phyloP scores from a whole-genome alignment of 495 filamentous ascomycete species.

The Neurospora tetraspora region DNA sequence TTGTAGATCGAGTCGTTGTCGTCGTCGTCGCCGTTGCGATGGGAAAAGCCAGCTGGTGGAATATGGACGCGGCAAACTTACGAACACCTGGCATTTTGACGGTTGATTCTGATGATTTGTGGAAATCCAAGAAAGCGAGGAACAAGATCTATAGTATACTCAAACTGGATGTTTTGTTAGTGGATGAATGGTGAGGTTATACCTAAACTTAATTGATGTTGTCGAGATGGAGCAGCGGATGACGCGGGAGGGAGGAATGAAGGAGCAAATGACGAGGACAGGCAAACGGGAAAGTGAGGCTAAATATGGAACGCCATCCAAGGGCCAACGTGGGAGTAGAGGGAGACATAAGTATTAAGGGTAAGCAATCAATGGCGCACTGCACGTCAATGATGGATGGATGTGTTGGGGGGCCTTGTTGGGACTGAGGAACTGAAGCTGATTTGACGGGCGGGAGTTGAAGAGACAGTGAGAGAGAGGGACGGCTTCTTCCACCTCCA shows the following conservation, averaged over 20 bases:
- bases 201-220: neutral
- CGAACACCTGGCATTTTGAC: conserved; percentile 11
- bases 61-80: conserved; percentile 1
- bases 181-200: neutral
- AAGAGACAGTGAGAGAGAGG: neutral
- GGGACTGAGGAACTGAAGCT: neutral
- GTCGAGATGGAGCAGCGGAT: neutral
- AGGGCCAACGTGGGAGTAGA: neutral
- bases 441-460: neutral
- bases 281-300: neutral
- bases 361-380: neutral
- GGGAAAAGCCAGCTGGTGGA: neutral
- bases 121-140: neutral
- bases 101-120: neutral
- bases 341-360: neutral
- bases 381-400: neutral
- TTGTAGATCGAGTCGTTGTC: neutral
- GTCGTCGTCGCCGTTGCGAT: neutral
- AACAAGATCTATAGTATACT: neutral
- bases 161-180: neutral
- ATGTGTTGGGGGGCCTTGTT: neutral
- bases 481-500: neutral
- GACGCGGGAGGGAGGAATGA: neutral
- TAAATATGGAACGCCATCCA: neutral
- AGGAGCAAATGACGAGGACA: neutral